Base-by-base conservation (phyloP, 352 stramenopile species). In the Nothophytophthora sp. region DNA sequence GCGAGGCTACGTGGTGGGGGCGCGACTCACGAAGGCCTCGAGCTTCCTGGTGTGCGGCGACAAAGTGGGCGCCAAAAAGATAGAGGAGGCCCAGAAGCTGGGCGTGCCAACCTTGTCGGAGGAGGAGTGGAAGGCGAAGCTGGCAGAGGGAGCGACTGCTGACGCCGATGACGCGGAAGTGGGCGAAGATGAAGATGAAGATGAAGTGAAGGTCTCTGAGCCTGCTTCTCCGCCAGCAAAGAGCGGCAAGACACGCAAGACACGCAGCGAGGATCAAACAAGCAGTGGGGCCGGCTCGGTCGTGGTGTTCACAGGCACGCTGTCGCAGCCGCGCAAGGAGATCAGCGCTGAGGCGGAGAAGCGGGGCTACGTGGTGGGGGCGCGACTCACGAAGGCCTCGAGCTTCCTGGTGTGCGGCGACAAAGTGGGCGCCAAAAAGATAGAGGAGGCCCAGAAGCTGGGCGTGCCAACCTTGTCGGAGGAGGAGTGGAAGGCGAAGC, bases 281-380 rank as follows among this genome's bases (percentile, higher is more conserved):
- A n/a, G n/a, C n/a, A n/a, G n/a, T n/a, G n/a, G n/a, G n/a, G n/a
- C n/a, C n/a, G n/a, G n/a, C n/a, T n/a, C 19, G 9, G 18, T 61
- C 3, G 70, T 87, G 12, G 73, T 87, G 38, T 87, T 87, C 55
- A 81, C 72, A 12, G 72, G 75, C n/a, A 63, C 55, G 50, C 47
- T 86, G 25, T 65, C 55, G 12, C 70, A 76, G 67, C 62, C 70
- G 33, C 67, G 75, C 23, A 76, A 75, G 36, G 63, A 80, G 16
- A 72, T 55, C 11, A 47, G 44, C 0, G 49, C 49, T 0, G 47
- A 73, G 42, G 70, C 75, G 11, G 63, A 81, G 54, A 20, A 46
- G 7, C 52, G 55, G 19, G 75, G 75, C 23, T 84, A 64, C 43
- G 59, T 42, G 11, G 72, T 84, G 11, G 57, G 60, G 19, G n/a